A percentile compares a stretch with the other conserved stretches of the same genome.
phyloP scores from a whole-genome alignment of 2,329 filamentous ascomycete genomes.

The Fusarium citri region DNA sequence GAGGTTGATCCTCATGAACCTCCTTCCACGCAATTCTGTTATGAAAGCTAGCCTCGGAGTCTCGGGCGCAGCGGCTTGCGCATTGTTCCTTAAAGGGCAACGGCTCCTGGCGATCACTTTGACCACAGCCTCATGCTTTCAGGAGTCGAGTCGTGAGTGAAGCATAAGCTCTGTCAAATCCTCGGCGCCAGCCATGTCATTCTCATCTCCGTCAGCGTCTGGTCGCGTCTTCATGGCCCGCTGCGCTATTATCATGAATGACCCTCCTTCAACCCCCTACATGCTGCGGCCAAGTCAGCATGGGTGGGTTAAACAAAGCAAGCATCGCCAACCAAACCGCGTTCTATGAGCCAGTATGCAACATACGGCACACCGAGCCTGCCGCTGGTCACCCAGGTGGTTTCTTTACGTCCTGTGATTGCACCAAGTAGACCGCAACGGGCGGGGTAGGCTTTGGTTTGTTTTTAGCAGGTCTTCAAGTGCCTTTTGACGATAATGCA shows the following conservation, averaged over 20 bases:
- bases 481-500: slow-evolving; percentile 23
- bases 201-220: slow-evolving; percentile 11
- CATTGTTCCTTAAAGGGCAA: slow-evolving; percentile 25
- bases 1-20: slow-evolving; percentile 41
- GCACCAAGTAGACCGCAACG: slow-evolving; percentile 24
- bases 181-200: background rate
- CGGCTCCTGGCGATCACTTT: slow-evolving; percentile 36
- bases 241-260: slow-evolving; percentile 33
- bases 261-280: slow-evolving; percentile 29
- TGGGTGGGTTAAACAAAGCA: slow-evolving; percentile 41
- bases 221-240: slow-evolving; percentile 31
- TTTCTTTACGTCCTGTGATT: slow-evolving; percentile 38
- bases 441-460: slow-evolving; percentile 31
- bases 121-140: slow-evolving; percentile 14
- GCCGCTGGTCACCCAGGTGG: slow-evolving; percentile 33
- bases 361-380: slow-evolving; percentile 46
- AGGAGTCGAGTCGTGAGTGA: slow-evolving; percentile 14
- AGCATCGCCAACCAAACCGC: slow-evolving; percentile 42
- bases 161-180: slow-evolving; percentile 11
- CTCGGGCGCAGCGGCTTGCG: slow-evolving; percentile 15
- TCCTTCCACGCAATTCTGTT: slow-evolving; percentile 29
- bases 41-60: slow-evolving; percentile 20
- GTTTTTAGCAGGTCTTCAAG: slow-evolving; percentile 23
- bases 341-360: slow-evolving; percentile 41
- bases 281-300: slow-evolving; percentile 41